Evolutionary conservation across 106 monocot species (phyloP).

Genomic region (Dendrobium officinale): DNA sequence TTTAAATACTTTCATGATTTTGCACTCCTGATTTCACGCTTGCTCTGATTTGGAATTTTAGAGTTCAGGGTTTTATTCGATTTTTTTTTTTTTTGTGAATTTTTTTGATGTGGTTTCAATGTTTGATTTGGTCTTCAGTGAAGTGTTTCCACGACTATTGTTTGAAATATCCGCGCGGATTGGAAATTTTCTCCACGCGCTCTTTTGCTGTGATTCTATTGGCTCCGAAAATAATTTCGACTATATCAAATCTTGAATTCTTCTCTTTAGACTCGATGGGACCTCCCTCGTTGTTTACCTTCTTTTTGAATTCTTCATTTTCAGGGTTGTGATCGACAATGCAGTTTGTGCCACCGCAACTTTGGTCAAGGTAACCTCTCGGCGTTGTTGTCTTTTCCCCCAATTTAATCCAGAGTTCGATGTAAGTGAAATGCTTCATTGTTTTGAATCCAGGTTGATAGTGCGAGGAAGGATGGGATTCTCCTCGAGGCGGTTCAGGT

Average conservation of each 20-base stretch:
- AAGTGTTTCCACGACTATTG: neutral
- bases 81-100: neutral
- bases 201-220: neutral
- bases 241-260: neutral
- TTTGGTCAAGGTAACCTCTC: conserved; percentile 5
- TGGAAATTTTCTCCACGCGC: neutral
- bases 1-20: neutral
- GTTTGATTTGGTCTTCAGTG: neutral
- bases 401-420: neutral
- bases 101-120: neutral
- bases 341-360: conserved; percentile 5
- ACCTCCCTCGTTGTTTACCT: neutral
- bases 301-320: neutral
- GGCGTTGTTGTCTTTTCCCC: neutral
- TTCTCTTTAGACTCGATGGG: neutral
- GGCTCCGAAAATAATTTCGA: neutral
- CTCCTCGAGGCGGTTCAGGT: conserved; percentile 55
- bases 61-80: neutral
- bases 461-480: conserved; percentile 46
- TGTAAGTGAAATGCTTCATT: neutral
- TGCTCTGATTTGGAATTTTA: neutral
- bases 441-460: conserved; percentile 33
- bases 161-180: neutral
- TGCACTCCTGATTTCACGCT: neutral
- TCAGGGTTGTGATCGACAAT: conserved; percentile 16